Evolutionary conservation across 1,139 yeast species (phyloP).

Genomic region (Candida freyschussii): DNA sequence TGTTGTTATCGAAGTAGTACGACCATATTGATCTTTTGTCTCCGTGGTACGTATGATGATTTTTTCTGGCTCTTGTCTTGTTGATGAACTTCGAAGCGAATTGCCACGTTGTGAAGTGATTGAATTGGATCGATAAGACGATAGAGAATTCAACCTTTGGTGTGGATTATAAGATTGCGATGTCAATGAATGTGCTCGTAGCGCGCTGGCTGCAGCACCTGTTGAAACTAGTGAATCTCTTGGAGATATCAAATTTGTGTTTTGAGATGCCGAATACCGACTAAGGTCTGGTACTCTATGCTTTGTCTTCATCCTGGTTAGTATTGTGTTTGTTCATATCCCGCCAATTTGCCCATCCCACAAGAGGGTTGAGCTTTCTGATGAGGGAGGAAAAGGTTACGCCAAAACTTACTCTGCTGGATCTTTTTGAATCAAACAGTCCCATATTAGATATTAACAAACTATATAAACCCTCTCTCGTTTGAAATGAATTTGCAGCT

Average conservation of each 20-base stretch:
- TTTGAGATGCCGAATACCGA: conserved; percentile 13
- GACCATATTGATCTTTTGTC: conserved; percentile 27
- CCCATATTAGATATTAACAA: no score
- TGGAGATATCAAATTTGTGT: background rate
- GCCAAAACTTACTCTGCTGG: conserved; percentile 3
- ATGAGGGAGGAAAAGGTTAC: no score
- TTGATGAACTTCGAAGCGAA: conserved; percentile 2
- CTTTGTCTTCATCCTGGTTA: conserved; percentile 4
- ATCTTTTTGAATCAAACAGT: conserved; percentile 1
- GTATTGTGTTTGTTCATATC: no score
- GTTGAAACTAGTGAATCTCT: conserved; percentile 6
- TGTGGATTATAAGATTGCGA: conserved; percentile 9
- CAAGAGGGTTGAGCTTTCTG: no score
- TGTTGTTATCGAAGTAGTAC: conserved; percentile 27
- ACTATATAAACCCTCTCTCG: no score
- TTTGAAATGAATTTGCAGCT: no score
- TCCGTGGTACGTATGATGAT: conserved; percentile 24
- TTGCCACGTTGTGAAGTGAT: conserved; percentile 4
- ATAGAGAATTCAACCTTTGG: conserved; percentile 8
- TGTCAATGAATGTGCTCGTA: conserved; percentile 13
- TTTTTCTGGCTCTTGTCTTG: conserved; percentile 9
- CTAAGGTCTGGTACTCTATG: conserved; percentile 16
- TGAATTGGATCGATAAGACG: conserved; percentile 10
- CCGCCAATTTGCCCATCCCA: no score
- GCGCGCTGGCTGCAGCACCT: conserved; percentile 16